A percentile compares a stretch with the other conserved stretches of the same genome.
Conservation (phyloP, 1,284 basidiomycete genomes). For the Wolfiporia cocos region DNA sequence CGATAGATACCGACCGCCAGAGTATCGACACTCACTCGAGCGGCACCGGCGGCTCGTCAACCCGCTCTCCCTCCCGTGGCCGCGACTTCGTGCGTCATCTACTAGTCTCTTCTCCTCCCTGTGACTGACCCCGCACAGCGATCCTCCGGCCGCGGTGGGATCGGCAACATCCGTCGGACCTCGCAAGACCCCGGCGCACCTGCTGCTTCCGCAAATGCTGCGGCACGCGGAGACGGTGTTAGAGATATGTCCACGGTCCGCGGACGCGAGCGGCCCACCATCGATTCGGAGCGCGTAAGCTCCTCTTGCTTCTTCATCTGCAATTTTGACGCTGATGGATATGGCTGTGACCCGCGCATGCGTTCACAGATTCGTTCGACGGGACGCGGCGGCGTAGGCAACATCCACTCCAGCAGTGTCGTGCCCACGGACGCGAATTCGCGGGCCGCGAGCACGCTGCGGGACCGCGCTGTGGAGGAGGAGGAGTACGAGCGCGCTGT, state of each 20-base stretch:
- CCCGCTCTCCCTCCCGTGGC: conserved; percentile 25
- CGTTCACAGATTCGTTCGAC: conserved; percentile 53
- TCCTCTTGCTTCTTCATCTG: too few relatives aligned
- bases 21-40: too few relatives aligned
- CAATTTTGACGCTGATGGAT: too few relatives aligned
- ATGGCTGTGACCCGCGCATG: too few relatives aligned
- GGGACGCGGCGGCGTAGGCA: conserved; percentile 77
- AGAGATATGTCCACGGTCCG: conserved; percentile 26
- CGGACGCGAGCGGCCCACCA: conserved; percentile 43
- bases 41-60: too few relatives aligned
- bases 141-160: conserved; percentile 62
- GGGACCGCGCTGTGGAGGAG: conserved; percentile 17
- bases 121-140: conserved; percentile 25
- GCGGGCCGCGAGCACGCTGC: conserved; percentile 28
- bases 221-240: too few relatives aligned
- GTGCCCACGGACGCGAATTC: conserved; percentile 13
- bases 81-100: conserved; percentile 23
- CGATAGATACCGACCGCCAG: too few relatives aligned
- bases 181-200: conserved; percentile 31
- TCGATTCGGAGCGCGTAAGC: conserved; percentile 29
- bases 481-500: conserved; percentile 39
- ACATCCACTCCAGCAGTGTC: conserved; percentile 68
- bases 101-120: background rate
- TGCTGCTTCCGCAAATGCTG: background rate
- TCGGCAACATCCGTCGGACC: conserved; percentile 55